Evolutionary conservation across 805 yeast species (phyloP).

Genomic region (Kluyveromyces siamensis): DNA sequence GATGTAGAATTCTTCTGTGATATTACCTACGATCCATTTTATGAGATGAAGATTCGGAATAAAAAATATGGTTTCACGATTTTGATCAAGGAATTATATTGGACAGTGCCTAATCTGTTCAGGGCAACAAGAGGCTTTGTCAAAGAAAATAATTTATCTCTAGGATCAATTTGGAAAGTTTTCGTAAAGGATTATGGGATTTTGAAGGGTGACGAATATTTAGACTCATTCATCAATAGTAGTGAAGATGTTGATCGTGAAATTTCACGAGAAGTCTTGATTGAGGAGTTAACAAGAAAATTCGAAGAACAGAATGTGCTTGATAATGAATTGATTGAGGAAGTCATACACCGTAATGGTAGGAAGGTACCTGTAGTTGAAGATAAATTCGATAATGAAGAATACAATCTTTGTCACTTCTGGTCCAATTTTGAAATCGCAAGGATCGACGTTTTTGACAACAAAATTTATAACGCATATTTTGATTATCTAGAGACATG

Average conservation of each 20-base stretch:
- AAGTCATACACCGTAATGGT: constrained; percentile 21
- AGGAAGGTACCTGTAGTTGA: constrained; percentile 27
- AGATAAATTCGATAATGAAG: constrained; percentile 57
- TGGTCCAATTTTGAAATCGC: constrained; percentile 96
- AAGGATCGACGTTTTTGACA: constrained; percentile 61
- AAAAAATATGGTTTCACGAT: constrained; percentile 85
- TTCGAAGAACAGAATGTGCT: constrained; percentile 15
- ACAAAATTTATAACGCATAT: constrained; percentile 55
- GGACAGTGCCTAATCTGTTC: constrained; percentile 77
- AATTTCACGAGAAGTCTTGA: constrained; percentile 23
- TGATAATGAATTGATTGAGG: constrained; percentile 27
- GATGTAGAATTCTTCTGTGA: constrained; percentile 87
- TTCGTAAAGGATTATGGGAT: constrained; percentile 39
- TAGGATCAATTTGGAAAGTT: constrained; percentile 63
- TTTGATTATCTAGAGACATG: constrained; percentile 58
- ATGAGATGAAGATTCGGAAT: constrained; percentile 58
- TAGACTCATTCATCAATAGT: constrained; percentile 23
- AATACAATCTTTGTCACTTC: constrained; percentile 75
- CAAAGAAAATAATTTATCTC: constrained; percentile 33
- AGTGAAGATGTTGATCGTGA: constrained; percentile 17
- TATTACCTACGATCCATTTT: constrained; percentile 82
- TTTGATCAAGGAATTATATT: constrained; percentile 64
- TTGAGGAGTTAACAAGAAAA: constrained; percentile 26
- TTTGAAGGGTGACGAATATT: constrained; percentile 28
- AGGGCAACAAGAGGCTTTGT: constrained; percentile 61